phyloP scores from a whole-genome alignment of 768 basidiomycete genomes.

The Leccinum arenicola region DNA sequence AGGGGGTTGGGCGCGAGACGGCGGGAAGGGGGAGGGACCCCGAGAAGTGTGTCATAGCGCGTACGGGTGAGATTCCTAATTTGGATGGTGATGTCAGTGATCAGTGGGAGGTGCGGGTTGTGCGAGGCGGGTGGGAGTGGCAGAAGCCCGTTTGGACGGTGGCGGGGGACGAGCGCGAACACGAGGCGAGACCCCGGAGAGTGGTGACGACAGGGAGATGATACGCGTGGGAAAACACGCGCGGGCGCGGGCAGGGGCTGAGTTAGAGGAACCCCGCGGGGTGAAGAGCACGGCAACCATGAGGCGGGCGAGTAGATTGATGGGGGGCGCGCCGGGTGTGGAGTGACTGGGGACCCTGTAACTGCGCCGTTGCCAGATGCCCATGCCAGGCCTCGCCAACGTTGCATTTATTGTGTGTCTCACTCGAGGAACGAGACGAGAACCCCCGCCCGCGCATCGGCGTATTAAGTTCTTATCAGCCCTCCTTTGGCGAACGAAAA shows the following conservation, averaged over 20 bases:
- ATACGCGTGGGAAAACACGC: constrained; percentile 18
- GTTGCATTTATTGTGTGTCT: constrained; percentile 13
- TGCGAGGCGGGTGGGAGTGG: constrained; percentile 14
- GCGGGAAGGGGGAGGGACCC: background rate
- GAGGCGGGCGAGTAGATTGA: constrained; percentile 18
- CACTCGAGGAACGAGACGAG: background rate
- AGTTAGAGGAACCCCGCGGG: background rate
- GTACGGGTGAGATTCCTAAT: background rate
- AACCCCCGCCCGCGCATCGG: background rate
- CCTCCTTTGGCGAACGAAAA: background rate
- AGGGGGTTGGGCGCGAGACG: background rate
- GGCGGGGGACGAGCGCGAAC: constrained; percentile 24
- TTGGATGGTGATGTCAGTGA: constrained; percentile 16
- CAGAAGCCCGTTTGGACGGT: background rate
- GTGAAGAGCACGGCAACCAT: constrained; percentile 14
- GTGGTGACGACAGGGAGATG: constrained; percentile 10
- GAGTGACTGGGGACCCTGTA: constrained; percentile 21
- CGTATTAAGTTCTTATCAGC: background rate
- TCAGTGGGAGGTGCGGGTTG: constrained; percentile 3
- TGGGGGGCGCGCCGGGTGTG: background rate
- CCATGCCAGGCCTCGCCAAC: constrained; percentile 30
- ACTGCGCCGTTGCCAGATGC: constrained; percentile 15
- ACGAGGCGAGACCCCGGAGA: constrained; percentile 28
- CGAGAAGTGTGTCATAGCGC: background rate
- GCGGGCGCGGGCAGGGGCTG: background rate